Evolutionary conservation across 805 yeast genomes (phyloP).

Genomic region (Brettanomyces nanus): DNA sequence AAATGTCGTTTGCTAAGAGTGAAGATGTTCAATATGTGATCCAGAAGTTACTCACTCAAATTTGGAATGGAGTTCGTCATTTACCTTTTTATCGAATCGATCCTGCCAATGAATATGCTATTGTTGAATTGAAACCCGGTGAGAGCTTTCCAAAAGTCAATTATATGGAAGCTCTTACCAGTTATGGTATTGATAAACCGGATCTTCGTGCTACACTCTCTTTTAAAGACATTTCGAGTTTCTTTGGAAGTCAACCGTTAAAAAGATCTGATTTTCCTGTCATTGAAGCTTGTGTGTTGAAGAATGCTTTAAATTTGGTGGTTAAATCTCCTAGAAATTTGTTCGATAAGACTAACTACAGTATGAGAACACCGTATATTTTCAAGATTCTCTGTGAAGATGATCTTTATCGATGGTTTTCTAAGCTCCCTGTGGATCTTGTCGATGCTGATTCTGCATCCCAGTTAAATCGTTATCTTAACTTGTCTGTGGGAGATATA

Average conservation of each 20-base stretch:
- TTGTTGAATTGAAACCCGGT: conserved; percentile 20
- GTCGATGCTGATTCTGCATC: conserved; percentile 3
- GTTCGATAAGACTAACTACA: conserved; percentile 36
- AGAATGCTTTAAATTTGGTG: conserved; percentile 30
- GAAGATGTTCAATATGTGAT: conserved; percentile 61
- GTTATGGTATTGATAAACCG: conserved; percentile 91
- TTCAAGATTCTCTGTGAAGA: conserved; percentile 38
- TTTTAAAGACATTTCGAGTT: conserved; percentile 40
- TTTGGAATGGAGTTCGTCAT: conserved; percentile 46
- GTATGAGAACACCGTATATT: conserved; percentile 50
- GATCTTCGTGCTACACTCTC: conserved; percentile 63
- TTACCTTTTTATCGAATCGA: conserved; percentile 32
- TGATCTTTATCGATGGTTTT: conserved; percentile 37
- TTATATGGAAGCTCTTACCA: conserved; percentile 61
- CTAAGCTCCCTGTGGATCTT: conserved; percentile 15
- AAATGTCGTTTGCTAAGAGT: conserved; percentile 74
- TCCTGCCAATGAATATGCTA: conserved; percentile 17
- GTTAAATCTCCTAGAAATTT: conserved; percentile 27
- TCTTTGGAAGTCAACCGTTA: conserved; percentile 25
- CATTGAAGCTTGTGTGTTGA: conserved; percentile 65
- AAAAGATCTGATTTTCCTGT: conserved; percentile 46
- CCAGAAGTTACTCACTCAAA: conserved; percentile 42
- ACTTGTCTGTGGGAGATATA: conserved; percentile 58
- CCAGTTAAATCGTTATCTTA: conserved; percentile 27
- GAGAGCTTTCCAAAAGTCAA: conserved; percentile 38